A percentile compares a stretch with the other conserved stretches of the same genome.
These are phyloP conservation scores for Rhododendron williamsianum DNA, from an alignment of 148 eudicot species.

Conservation along the genomic window DNA sequence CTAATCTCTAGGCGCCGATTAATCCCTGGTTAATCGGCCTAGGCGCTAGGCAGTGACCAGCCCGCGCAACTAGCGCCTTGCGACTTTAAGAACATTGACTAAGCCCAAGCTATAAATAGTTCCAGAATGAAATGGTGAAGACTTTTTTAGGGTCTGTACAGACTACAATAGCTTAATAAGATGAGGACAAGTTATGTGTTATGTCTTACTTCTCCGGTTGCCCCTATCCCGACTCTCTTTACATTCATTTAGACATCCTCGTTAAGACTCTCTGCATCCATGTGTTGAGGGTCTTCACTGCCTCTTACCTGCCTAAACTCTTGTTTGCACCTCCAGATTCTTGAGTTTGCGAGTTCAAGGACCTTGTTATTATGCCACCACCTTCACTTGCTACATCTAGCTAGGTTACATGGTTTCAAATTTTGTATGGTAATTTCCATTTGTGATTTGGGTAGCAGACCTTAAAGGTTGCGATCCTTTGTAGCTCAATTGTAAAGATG, in stretches of 20 bases:
- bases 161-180: background rate
- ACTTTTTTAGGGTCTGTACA: background rate
- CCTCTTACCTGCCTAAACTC: background rate
- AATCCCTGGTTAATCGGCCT: background rate
- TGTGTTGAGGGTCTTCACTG: background rate
- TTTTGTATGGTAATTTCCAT: background rate
- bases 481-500: background rate
- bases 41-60: background rate
- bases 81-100: background rate
- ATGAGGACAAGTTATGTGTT: background rate
- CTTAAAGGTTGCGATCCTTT: background rate
- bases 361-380: background rate
- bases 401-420: background rate
- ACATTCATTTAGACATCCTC: background rate
- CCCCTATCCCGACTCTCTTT: background rate
- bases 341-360: background rate
- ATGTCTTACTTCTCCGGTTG: background rate
- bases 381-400: slow-evolving; percentile 3
- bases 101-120: background rate
- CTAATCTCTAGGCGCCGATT: background rate
- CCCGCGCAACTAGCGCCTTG: background rate
- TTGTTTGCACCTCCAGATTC: background rate
- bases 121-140: background rate
- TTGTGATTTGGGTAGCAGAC: background rate
- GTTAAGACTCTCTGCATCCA: background rate